These are phyloP conservation scores for Datisca glomerata DNA, from an alignment of 306 rosid species.

Conservation along the genomic window DNA sequence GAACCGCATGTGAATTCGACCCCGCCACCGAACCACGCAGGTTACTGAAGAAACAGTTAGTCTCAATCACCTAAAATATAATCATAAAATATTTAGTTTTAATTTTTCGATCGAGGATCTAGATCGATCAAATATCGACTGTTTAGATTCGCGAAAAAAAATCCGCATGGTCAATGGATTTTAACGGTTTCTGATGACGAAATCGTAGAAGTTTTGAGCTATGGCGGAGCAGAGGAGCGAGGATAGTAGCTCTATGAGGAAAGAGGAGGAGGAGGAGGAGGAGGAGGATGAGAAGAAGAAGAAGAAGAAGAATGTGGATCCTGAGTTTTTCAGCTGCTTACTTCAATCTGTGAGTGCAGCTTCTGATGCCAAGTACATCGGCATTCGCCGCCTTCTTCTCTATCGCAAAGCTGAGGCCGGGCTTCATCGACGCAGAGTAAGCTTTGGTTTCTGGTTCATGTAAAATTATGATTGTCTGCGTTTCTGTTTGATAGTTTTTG, in stretches of 20 bases:
- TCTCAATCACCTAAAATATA: no score
- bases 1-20: no score
- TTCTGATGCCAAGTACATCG: slow-evolving; percentile 46
- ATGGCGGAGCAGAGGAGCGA: slow-evolving; percentile 32
- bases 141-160: no score
- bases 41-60: no score
- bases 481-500: no score
- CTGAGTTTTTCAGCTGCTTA: slow-evolving; percentile 55
- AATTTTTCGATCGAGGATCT: no score
- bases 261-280: slow-evolving; percentile 9
- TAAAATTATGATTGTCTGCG: no score
- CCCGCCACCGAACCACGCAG: no score
- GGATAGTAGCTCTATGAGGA: slow-evolving; percentile 18
- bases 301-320: slow-evolving; percentile 35
- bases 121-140: not conserved
- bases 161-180: no score
- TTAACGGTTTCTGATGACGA: slow-evolving; percentile 28
- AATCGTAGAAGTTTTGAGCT: slow-evolving; percentile 11
- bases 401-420: slow-evolving; percentile 53
- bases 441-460: no score
- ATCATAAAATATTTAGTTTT: no score
- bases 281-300: slow-evolving; percentile 9
- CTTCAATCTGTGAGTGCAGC: slow-evolving; percentile 54
- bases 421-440: slow-evolving; percentile 48
- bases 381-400: slow-evolving; percentile 76